These are phyloP conservation scores for Talaromyces sp. DNA, from an alignment of 2,329 filamentous ascomycete species.

Conservation along the genomic window DNA sequence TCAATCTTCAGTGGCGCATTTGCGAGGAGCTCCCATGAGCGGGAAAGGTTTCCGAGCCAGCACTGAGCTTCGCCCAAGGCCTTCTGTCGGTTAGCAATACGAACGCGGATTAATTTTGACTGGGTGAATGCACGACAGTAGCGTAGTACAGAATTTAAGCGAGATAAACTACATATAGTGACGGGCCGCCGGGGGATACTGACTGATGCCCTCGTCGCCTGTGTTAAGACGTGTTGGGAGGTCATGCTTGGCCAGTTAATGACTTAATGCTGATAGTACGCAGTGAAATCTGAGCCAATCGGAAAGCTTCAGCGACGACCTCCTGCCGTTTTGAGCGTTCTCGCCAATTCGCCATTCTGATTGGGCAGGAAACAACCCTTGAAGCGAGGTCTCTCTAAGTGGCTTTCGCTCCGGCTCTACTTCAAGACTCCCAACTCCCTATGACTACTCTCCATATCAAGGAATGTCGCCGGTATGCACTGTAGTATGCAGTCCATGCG, in stretches of 20 bases:
- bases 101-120: neutral
- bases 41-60: neutral
- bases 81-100: neutral
- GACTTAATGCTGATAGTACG: too few species aligned
- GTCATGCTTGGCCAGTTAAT: too few species aligned
- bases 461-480: neutral
- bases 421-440: neutral
- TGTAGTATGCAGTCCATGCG: slow-evolving; percentile 3
- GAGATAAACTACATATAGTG: neutral
- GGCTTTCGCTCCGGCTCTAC: slow-evolving; percentile 3
- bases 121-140: neutral
- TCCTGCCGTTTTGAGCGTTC: slow-evolving; percentile 13
- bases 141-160: neutral
- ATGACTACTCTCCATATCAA: neutral
- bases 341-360: slow-evolving; percentile 35
- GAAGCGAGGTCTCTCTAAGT: slow-evolving; percentile 4
- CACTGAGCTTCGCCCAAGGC: neutral
- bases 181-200: neutral
- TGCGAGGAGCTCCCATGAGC: neutral
- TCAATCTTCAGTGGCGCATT: neutral
- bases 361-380: slow-evolving; percentile 26
- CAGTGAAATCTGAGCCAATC: slow-evolving; percentile 8
- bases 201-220: neutral
- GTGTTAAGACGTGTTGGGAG: neutral
- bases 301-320: neutral